These are phyloP conservation scores for Tuber borchii DNA, from an alignment of 495 filamentous ascomycete species.

Conservation along the genomic window DNA sequence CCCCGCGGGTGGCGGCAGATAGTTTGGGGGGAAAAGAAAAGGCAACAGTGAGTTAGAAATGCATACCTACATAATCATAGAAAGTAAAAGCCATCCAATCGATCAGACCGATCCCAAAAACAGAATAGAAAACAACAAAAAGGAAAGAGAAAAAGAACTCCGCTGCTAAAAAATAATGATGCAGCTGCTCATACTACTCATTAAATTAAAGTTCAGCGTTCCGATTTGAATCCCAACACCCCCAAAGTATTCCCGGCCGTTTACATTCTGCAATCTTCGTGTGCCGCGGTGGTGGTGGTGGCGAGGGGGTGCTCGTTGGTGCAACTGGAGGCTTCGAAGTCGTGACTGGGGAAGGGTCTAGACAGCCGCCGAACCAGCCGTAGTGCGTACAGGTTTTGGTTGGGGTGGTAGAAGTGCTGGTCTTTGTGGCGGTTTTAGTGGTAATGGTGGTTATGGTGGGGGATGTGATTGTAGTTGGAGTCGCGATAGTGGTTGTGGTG, in stretches of 20 bases:
- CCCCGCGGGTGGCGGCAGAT: not conserved
- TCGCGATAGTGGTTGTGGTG: constrained; percentile 14
- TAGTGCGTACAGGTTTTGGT: constrained; percentile 51
- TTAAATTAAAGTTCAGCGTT: constrained; percentile 17
- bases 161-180: not conserved
- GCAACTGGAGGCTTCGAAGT: constrained; percentile 18
- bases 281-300: constrained; percentile 30
- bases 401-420: constrained; percentile 42
- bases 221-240: constrained; percentile 19
- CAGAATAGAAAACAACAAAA: constrained; percentile 2
- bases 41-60: constrained; percentile 7
- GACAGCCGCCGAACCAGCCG: constrained; percentile 55
- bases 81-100: constrained; percentile 1
- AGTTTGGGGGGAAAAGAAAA: not conserved
- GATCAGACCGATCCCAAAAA: constrained; percentile 5
- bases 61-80: constrained; percentile 14
- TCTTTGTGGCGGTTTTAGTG: constrained; percentile 35
- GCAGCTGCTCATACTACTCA: not conserved
- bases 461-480: constrained; percentile 42
- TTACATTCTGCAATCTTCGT: constrained; percentile 11
- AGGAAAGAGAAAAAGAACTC: constrained; percentile 4
- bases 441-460: constrained; percentile 44
- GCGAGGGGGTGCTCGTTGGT: constrained; percentile 29
- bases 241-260: constrained; percentile 18
- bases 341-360: constrained; percentile 47